These are phyloP conservation scores for Acacia acuminata DNA, from an alignment of 306 rosid genomes.

Conservation along the genomic window DNA sequence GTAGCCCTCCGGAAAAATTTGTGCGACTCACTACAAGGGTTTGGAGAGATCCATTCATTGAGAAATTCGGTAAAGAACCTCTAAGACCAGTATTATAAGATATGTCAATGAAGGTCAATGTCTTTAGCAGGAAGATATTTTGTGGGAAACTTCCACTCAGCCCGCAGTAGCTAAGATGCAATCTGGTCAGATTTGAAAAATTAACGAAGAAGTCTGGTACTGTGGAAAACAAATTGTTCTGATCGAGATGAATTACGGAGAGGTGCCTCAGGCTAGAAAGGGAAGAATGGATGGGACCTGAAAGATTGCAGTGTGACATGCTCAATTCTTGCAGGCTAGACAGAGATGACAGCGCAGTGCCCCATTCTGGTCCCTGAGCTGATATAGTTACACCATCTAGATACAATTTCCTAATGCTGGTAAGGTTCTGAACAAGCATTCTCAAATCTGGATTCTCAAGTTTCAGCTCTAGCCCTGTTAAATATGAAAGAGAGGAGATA, in stretches of 20 bases:
- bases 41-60: not conserved
- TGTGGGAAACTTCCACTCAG: constrained; percentile 31
- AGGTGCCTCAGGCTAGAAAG: not conserved
- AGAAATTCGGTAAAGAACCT: constrained; percentile 26
- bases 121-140: not conserved
- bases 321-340: constrained; percentile 23
- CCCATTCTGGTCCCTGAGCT: constrained; percentile 42
- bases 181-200: constrained; percentile 12
- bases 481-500: not conserved
- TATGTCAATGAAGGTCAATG: constrained; percentile 24
- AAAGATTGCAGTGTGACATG: constrained; percentile 23
- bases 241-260: constrained; percentile 13
- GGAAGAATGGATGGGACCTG: constrained; percentile 40
- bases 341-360: constrained; percentile 15
- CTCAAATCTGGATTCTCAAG: constrained; percentile 25
- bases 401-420: constrained; percentile 17
- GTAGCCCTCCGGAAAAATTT: not conserved
- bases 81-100: not conserved
- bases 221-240: constrained; percentile 19
- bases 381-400: constrained; percentile 45
- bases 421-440: constrained; percentile 24
- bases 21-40: not conserved
- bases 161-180: not conserved
- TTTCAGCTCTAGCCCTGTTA: not conserved
- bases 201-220: constrained; percentile 31